phyloP scores from a whole-genome alignment of 2,329 filamentous ascomycete genomes.

The Pseudonectria buxi region DNA sequence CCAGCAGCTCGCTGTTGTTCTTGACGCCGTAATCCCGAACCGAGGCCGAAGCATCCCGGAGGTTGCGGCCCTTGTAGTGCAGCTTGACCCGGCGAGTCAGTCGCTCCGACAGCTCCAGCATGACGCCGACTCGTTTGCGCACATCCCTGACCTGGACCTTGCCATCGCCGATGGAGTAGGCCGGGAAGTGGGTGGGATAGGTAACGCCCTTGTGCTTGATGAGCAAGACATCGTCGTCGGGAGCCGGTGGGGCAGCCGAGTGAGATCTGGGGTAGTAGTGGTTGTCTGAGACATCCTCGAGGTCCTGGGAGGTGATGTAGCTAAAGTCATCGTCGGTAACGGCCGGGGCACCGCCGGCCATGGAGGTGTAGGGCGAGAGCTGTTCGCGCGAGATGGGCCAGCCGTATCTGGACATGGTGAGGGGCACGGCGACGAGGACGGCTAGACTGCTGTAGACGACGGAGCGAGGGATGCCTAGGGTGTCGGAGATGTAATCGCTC shows the following conservation, averaged over 20 bases:
- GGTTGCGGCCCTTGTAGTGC: conserved; percentile 64
- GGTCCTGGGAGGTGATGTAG: conserved; percentile 75
- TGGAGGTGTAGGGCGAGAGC: conserved; percentile 46
- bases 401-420: conserved; percentile 50
- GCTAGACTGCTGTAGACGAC: conserved; percentile 45
- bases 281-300: conserved; percentile 40
- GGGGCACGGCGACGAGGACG: conserved; percentile 41
- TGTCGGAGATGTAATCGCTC: conserved; percentile 45
- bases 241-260: conserved; percentile 27
- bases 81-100: conserved; percentile 53
- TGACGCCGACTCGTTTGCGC: conserved; percentile 57
- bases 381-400: conserved; percentile 40
- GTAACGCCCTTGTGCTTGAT: conserved; percentile 61
- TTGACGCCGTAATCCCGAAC: conserved; percentile 57
- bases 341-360: conserved; percentile 45
- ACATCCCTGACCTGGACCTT: conserved; percentile 62
- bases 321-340: conserved; percentile 72
- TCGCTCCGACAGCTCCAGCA: conserved; percentile 55
- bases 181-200: conserved; percentile 66
- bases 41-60: conserved; percentile 56
- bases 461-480: conserved; percentile 42
- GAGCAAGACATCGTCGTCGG: conserved; percentile 63
- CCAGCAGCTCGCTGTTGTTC: conserved; percentile 53
- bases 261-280: conserved; percentile 36
- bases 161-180: conserved; percentile 68